These are phyloP conservation scores for Ustilago trichophora DNA, from an alignment of 1,284 basidiomycete species.

Conservation along the genomic window DNA sequence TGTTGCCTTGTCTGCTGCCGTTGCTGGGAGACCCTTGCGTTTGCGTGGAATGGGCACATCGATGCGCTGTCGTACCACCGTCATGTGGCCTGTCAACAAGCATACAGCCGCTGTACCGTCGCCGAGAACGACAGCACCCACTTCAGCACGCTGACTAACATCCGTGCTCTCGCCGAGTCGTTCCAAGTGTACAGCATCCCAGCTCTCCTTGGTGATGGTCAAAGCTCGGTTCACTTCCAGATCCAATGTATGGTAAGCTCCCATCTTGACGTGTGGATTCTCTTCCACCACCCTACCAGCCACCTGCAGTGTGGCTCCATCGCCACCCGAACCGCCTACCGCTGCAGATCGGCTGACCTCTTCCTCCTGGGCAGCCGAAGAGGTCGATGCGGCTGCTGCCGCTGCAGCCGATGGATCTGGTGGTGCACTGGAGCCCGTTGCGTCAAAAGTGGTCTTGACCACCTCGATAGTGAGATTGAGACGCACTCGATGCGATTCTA, in stretches of 20 bases:
- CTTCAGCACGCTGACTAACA: slow-evolving; percentile 92
- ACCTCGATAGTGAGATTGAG: slow-evolving; percentile 87
- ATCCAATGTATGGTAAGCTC: slow-evolving; percentile 94
- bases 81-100: slow-evolving; percentile 95
- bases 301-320: slow-evolving; percentile 76
- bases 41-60: slow-evolving; percentile 91
- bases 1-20: slow-evolving; percentile 54
- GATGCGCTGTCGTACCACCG: slow-evolving; percentile 88
- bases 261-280: slow-evolving; percentile 90
- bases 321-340: slow-evolving; percentile 44
- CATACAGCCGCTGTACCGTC: slow-evolving; percentile 92
- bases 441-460: slow-evolving; percentile 70
- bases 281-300: slow-evolving; percentile 88
- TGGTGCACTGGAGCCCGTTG: slow-evolving; percentile 53
- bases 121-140: slow-evolving; percentile 93
- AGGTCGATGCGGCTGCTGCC: slow-evolving; percentile 16
- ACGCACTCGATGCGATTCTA: slow-evolving; percentile 86
- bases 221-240: slow-evolving; percentile 91
- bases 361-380: slow-evolving; percentile 31
- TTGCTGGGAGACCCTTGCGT: slow-evolving; percentile 62
- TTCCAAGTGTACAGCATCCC: slow-evolving; percentile 88
- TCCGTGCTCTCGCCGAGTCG: slow-evolving; percentile 86
- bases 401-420: slow-evolving; percentile 53
- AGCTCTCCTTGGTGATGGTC: slow-evolving; percentile 85
- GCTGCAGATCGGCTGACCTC: slow-evolving; percentile 39